Evolutionary conservation across 257 asterid species (phyloP).

Genomic region (Leonotis leonurus): DNA sequence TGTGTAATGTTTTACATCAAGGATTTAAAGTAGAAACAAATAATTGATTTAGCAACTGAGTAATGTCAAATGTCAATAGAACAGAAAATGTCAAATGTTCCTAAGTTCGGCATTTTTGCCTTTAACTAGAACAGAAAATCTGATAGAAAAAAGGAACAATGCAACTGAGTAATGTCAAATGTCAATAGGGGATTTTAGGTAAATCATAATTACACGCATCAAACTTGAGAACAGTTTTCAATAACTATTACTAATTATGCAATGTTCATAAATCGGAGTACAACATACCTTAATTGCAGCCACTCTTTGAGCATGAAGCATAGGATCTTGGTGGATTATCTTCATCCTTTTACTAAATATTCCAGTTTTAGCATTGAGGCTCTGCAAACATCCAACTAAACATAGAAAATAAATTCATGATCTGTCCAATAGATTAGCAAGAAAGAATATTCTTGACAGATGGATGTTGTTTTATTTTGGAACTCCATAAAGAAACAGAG

Average conservation of each 20-base stretch:
- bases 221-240: background rate
- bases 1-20: background rate
- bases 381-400: constrained; percentile 97
- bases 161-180: no score
- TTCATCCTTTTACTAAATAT: constrained; percentile 84
- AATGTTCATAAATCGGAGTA: background rate
- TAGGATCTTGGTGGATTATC: constrained; percentile 79
- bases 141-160: no score
- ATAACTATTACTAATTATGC: background rate
- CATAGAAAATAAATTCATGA: constrained; percentile 47
- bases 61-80: no score
- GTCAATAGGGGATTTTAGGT: no score
- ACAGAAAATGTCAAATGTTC: no score
- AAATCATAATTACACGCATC: background rate
- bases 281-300: constrained; percentile 86
- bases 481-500: background rate
- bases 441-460: constrained; percentile 5
- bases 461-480: background rate
- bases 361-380: constrained; percentile 93
- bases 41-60: no score
- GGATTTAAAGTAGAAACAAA: no score
- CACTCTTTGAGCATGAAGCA: constrained; percentile 79
- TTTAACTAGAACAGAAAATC: background rate
- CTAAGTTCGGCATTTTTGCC: no score
- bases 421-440: constrained; percentile 10